These are phyloP conservation scores for Pseudogymnoascus sp. DNA, from an alignment of 2,329 filamentous ascomycete genomes.

Conservation along the genomic window DNA sequence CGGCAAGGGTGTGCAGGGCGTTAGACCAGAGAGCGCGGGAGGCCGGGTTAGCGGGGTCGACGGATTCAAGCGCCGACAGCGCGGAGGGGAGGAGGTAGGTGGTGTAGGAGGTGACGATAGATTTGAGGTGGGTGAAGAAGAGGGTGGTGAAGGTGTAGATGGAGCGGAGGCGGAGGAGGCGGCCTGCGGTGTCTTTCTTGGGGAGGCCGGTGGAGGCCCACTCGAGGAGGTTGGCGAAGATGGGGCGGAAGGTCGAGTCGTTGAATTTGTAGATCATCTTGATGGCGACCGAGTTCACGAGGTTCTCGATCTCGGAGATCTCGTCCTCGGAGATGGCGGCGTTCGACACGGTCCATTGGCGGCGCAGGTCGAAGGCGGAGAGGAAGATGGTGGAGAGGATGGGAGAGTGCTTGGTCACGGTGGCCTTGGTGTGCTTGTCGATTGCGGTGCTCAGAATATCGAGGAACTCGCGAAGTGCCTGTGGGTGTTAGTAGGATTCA, in stretches of 20 bases:
- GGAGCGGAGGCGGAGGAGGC: constrained; percentile 58
- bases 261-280: constrained; percentile 97
- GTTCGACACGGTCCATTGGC: constrained; percentile 42
- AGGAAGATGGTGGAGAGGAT: constrained; percentile 60
- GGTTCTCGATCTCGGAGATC: constrained; percentile 54
- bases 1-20: constrained; percentile 63
- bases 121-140: constrained; percentile 83
- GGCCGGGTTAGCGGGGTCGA: constrained; percentile 38
- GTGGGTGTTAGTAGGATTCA: constrained; percentile 17
- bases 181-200: constrained; percentile 53
- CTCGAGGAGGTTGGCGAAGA: constrained; percentile 80
- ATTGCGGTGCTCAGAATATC: constrained; percentile 63
- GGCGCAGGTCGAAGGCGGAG: constrained; percentile 57
- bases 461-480: constrained; percentile 63
- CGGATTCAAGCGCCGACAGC: constrained; percentile 50
- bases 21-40: constrained; percentile 59
- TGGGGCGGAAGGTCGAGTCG: constrained; percentile 83
- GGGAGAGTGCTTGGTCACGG: constrained; percentile 67
- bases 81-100: constrained; percentile 75
- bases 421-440: constrained; percentile 69
- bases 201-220: constrained; percentile 61
- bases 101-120: constrained; percentile 87
- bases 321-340: constrained; percentile 36
- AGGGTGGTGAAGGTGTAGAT: constrained; percentile 72
- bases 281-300: constrained; percentile 63